Base-by-base conservation (phyloP, 1,284 basidiomycete genomes). In the Apiotrichum porosum region DNA sequence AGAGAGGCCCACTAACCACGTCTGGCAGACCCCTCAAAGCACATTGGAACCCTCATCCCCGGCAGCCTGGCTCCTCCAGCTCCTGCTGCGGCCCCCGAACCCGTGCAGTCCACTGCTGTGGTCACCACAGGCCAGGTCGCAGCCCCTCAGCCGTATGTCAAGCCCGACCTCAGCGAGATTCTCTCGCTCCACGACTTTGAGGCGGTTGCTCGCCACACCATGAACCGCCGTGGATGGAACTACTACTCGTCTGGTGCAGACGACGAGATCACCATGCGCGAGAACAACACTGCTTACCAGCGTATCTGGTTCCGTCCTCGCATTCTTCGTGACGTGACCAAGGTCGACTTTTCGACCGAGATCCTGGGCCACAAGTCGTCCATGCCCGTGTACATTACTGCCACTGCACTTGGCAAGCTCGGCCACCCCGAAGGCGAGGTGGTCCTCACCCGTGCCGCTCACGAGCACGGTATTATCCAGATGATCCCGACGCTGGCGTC, bases 401-500 rank as follows among this genome's bases (percentile, higher is more conserved):
- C 66, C 4, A 67, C 66, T 4, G 68, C 67, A 9, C 55, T 69
- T 17, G 65, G 92, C 26, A 95, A 94, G 75, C 83, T 97, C 2
- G 93, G 89, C 6, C 92, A 95, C 64, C 88, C 90, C 1, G 88
- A 93, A 49, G 92, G 92, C 17, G 92, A 95, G 73, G 77, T 93
- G 12, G 85, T 84, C 63, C 69, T 97, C 37, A 97, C 92, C 0
- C 78, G 83, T 51, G 90, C 88, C 0, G 90, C 88, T 0, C 88
- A 81, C 51, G 83, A 83, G 62, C 78, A 86, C 51, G 80, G 79
- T 14, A 75, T 90, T 40, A 92, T 94, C 54, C 92, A 94, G 63
- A 93, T 94, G 92, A 88, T 92, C 44, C 86, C 89, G 1, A 92
- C 90, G 1, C 77, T 93, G 23, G 87, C 90, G 0, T 88, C 86